These are phyloP conservation scores for Rostrohypoxylon terebratum DNA, from an alignment of 495 filamentous ascomycete genomes.

Conservation along the genomic window DNA sequence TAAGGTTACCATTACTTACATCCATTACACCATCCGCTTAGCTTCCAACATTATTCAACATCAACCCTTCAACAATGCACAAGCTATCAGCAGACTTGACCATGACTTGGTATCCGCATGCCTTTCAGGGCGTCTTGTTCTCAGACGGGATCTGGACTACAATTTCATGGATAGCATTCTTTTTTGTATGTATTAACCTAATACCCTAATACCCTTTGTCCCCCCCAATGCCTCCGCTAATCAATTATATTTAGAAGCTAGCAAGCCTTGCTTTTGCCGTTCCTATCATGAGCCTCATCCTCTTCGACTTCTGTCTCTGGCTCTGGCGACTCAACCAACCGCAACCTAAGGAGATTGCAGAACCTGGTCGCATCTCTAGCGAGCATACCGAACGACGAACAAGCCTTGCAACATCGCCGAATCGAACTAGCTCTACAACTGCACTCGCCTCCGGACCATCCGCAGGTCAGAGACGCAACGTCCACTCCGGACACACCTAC, in stretches of 20 bases:
- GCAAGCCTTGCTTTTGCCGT: constrained; percentile 46
- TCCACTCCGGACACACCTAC: constrained; percentile 26
- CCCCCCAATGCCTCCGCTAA: constrained; percentile 17
- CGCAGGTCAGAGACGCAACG: constrained; percentile 30
- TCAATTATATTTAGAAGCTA: constrained; percentile 37
- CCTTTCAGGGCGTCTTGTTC: constrained; percentile 23
- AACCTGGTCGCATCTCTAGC: constrained; percentile 29
- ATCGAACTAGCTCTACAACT: constrained; percentile 31
- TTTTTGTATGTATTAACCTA: constrained; percentile 38
- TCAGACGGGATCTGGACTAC: constrained; percentile 43
- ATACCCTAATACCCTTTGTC: background rate
- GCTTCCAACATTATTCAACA: background rate
- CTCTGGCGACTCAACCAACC: constrained; percentile 53
- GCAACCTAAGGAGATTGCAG: constrained; percentile 27
- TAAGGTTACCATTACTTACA: constrained; percentile 17
- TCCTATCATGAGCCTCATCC: constrained; percentile 48
- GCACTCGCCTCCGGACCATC: constrained; percentile 14
- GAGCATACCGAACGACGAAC: constrained; percentile 6
- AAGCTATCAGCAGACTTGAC: constrained; percentile 33
- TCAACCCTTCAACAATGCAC: constrained; percentile 30
- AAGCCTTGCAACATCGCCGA: constrained; percentile 8
- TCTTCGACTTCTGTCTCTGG: constrained; percentile 61
- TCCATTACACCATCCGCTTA: constrained; percentile 1
- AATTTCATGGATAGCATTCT: constrained; percentile 48
- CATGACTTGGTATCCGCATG: constrained; percentile 39